Conservation (phyloP, 1,284 basidiomycete species). For the Stereum hirsutum region DNA sequence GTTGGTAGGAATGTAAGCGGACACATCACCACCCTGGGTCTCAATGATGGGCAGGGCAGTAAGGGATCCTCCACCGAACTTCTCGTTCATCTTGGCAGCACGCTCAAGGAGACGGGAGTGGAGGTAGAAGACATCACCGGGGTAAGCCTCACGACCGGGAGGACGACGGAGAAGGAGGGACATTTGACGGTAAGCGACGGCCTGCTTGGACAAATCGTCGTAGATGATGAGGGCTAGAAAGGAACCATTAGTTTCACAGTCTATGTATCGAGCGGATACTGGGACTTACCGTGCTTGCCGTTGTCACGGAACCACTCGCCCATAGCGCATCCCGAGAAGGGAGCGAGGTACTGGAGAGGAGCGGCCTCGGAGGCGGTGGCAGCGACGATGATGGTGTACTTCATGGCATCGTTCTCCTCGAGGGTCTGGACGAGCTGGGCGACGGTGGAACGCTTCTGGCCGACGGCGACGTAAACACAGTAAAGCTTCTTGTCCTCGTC, state of each 20-base stretch:
- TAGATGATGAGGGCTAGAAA: slow-evolving; percentile 89
- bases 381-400: slow-evolving; percentile 98
- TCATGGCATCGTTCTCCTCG: slow-evolving; percentile 99
- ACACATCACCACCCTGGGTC: slow-evolving; percentile 99
- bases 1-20: slow-evolving; percentile 89
- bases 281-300: slow-evolving; percentile 77
- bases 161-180: slow-evolving; percentile 98
- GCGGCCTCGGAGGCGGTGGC: slow-evolving; percentile 99
- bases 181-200: slow-evolving; percentile 99
- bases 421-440: slow-evolving; percentile 99
- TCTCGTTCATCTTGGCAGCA: slow-evolving; percentile 99
- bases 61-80: slow-evolving; percentile 95
- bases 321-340: slow-evolving; percentile 99
- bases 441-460: slow-evolving; percentile 99
- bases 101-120: slow-evolving; percentile 99
- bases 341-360: slow-evolving; percentile 97
- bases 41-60: slow-evolving; percentile 99
- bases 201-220: slow-evolving; percentile 99
- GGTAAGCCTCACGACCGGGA: slow-evolving; percentile 99
- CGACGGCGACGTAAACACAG: slow-evolving; percentile 99
- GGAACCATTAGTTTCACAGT: slow-evolving; percentile 6
- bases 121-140: slow-evolving; percentile 99
- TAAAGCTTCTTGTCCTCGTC: slow-evolving; percentile 98
- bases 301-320: slow-evolving; percentile 99
- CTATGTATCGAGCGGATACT: neutral